Percentiles rank a stretch among this genome's conserved stretches.
These are phyloP conservation scores for Tricholoma sp. DNA, from an alignment of 768 basidiomycete genomes.

Conservation along the genomic window DNA sequence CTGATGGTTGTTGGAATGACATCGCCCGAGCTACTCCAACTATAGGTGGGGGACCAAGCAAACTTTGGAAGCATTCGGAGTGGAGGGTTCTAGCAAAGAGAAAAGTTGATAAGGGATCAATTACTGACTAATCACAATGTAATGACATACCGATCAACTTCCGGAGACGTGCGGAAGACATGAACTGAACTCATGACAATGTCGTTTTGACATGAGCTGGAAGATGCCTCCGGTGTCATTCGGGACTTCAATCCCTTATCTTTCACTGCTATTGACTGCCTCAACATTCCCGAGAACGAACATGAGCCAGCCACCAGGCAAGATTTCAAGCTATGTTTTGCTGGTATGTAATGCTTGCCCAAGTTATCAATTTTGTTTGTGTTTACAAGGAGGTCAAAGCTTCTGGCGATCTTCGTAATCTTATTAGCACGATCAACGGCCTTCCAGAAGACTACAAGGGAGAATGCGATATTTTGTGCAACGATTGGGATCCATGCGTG, in stretches of 20 bases:
- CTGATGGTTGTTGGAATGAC: too few species aligned
- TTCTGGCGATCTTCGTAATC: constrained; percentile 25
- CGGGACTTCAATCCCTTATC: not conserved
- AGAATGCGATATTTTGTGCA: constrained; percentile 18
- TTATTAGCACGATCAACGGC: constrained; percentile 24
- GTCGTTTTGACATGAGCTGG: too few species aligned
- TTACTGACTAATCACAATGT: too few species aligned
- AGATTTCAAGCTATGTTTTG: not conserved
- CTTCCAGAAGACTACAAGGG: constrained; percentile 19
- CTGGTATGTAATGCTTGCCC: not conserved
- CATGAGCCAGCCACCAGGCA: not conserved
- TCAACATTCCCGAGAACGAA: not conserved
- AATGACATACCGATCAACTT: too few species aligned
- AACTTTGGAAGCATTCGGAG: too few species aligned
- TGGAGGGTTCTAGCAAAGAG: too few species aligned
- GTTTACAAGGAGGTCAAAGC: constrained; percentile 7
- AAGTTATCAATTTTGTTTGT: not conserved
- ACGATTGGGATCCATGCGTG: constrained; percentile 17
- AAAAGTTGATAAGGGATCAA: too few species aligned
- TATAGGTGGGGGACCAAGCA: too few species aligned
- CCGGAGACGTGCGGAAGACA: too few species aligned
- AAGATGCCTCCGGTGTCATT: too few species aligned
- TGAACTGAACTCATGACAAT: too few species aligned
- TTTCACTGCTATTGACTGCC: not conserved
- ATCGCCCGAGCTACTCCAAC: too few species aligned